Evolutionary conservation across 1,284 basidiomycete species (phyloP).

Genomic region (Moesziomyces globuligerus): DNA sequence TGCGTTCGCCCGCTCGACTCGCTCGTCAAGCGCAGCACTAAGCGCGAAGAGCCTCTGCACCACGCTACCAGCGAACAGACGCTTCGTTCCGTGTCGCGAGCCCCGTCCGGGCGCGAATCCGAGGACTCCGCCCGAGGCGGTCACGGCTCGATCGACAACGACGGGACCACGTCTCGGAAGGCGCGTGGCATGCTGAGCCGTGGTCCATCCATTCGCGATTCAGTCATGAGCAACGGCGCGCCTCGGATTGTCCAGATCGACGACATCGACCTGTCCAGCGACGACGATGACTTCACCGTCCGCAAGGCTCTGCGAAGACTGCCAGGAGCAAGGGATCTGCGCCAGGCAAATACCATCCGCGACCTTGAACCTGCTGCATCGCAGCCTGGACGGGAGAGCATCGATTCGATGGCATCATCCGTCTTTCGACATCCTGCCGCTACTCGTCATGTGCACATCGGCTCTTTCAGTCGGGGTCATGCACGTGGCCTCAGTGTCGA

Average conservation of each 20-base stretch:
- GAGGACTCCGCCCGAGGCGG: constrained; percentile 2
- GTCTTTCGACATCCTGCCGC: constrained; percentile 21
- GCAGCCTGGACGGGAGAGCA: constrained; percentile 29
- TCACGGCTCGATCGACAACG: constrained; percentile 1
- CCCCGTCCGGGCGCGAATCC: neutral
- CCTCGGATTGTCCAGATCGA: constrained; percentile 63
- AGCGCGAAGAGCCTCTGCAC: constrained; percentile 42
- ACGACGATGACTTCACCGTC: constrained; percentile 62
- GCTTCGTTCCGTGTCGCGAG: constrained; percentile 45
- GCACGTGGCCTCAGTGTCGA: constrained; percentile 34
- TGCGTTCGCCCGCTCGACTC: constrained; percentile 18
- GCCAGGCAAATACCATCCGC: constrained; percentile 54
- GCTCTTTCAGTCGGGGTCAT: constrained; percentile 26
- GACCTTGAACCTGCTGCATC: constrained; percentile 41
- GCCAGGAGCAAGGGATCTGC: constrained; percentile 60
- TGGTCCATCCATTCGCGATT: constrained; percentile 18
- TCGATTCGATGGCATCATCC: constrained; percentile 52
- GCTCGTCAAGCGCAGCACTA: neutral
- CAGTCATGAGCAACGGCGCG: constrained; percentile 28
- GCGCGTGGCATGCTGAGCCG: neutral
- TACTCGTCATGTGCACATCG: constrained; percentile 17
- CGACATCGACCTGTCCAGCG: constrained; percentile 64
- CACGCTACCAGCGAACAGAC: constrained; percentile 57
- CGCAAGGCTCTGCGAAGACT: constrained; percentile 56
- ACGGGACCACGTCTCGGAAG: neutral